Conservation (phyloP, 1,284 basidiomycete species). For the Ceratobasidium sp. region DNA sequence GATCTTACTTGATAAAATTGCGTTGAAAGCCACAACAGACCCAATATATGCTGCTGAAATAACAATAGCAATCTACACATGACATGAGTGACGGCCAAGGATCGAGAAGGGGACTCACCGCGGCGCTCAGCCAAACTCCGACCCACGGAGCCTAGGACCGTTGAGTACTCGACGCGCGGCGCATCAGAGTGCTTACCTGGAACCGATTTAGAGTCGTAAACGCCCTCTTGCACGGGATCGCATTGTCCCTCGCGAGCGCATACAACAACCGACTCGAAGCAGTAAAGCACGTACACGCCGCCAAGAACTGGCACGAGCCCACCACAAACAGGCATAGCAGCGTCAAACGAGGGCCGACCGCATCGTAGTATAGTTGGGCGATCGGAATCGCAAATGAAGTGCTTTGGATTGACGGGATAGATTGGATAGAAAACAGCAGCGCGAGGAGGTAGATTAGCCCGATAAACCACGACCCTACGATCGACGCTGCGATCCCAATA, state of each 20-base stretch:
- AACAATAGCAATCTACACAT: slow-evolving; percentile 42
- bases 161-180: neutral
- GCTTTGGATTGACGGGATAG: slow-evolving; percentile 57
- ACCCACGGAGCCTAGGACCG: slow-evolving; percentile 53
- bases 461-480: slow-evolving; percentile 66
- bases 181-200: slow-evolving; percentile 48
- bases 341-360: slow-evolving; percentile 57
- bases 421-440: slow-evolving; percentile 64
- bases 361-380: slow-evolving; percentile 64
- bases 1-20: slow-evolving; percentile 38
- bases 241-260: slow-evolving; percentile 62
- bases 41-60: slow-evolving; percentile 67
- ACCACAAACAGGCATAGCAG: slow-evolving; percentile 62
- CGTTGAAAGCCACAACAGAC: slow-evolving; percentile 57
- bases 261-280: slow-evolving; percentile 65
- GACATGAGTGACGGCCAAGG: slow-evolving; percentile 51
- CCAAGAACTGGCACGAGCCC: slow-evolving; percentile 61
- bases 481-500: slow-evolving; percentile 61
- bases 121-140: slow-evolving; percentile 57
- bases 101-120: slow-evolving; percentile 41
- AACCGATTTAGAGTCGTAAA: slow-evolving; percentile 61
- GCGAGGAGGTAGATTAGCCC: slow-evolving; percentile 66
- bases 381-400: slow-evolving; percentile 64
- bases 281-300: slow-evolving; percentile 65
- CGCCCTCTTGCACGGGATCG: slow-evolving; percentile 55